Evolutionary conservation across 805 yeast genomes (phyloP).

Genomic region (Lipomyces spencermartinsiae): DNA sequence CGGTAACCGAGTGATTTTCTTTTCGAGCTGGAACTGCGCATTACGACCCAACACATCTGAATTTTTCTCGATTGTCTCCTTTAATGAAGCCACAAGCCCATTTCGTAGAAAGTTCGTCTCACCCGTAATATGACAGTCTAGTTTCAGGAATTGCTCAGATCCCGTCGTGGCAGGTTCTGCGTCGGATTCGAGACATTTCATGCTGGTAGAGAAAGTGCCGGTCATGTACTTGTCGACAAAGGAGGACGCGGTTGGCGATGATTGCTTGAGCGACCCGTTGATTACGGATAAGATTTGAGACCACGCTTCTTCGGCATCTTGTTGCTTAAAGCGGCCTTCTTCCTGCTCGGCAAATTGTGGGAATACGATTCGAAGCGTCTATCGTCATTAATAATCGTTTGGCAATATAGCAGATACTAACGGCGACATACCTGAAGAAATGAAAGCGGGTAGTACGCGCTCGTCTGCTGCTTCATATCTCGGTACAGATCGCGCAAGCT

Average conservation of each 20-base stretch:
- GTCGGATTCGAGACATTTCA: constrained; percentile 64
- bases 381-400: constrained; percentile 7
- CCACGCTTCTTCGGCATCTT: constrained; percentile 97
- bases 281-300: constrained; percentile 67
- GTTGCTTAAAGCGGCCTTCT: constrained; percentile 83
- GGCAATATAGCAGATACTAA: background rate
- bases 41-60: constrained; percentile 72
- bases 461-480: constrained; percentile 44
- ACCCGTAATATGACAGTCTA: constrained; percentile 87
- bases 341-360: constrained; percentile 89
- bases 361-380: constrained; percentile 58
- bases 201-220: constrained; percentile 65
- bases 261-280: constrained; percentile 29
- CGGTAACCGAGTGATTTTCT: constrained; percentile 77
- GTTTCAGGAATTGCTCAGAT: constrained; percentile 67
- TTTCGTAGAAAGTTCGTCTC: constrained; percentile 86
- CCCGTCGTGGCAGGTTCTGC: constrained; percentile 56
- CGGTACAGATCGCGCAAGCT: constrained; percentile 45
- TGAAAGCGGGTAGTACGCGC: constrained; percentile 69
- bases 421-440: constrained; percentile 52
- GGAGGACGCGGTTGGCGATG: constrained; percentile 48
- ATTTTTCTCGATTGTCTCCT: constrained; percentile 78
- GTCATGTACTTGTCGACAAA: constrained; percentile 65
- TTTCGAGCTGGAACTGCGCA: constrained; percentile 68
- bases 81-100: constrained; percentile 76